phyloP scores from a whole-genome alignment of 352 stramenopile genomes.

The Pythium graminicola region DNA sequence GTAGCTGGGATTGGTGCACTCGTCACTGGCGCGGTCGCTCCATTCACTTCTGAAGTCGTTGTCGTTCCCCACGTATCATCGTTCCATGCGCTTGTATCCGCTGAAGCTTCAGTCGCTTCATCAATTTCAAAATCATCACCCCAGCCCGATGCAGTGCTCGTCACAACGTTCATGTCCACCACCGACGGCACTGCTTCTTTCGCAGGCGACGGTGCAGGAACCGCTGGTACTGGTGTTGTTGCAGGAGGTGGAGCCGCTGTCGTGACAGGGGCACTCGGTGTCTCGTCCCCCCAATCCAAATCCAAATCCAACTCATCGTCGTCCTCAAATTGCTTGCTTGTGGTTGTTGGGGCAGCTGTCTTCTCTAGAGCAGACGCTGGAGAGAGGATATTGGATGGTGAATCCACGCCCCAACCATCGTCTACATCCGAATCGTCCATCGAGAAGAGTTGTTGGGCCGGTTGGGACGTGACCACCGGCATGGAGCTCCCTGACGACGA shows the following conservation, averaged over 20 bases:
- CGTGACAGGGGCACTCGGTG: background rate
- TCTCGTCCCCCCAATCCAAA: too few species aligned
- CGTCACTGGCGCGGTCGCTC: background rate
- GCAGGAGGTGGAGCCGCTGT: background rate
- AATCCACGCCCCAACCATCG: constrained; percentile 70
- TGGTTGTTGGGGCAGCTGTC: background rate
- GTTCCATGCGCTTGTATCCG: constrained; percentile 16
- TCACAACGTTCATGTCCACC: background rate
- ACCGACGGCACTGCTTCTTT: background rate
- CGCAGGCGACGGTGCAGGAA: background rate
- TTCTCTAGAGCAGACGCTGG: constrained; percentile 10
- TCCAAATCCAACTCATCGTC: constrained; percentile 21
- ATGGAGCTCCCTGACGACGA: constrained; percentile 2
- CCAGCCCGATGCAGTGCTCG: background rate
- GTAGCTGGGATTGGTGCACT: background rate
- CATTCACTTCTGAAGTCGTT: background rate
- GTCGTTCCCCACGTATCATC: constrained; percentile 5
- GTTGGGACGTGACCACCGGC: constrained; percentile 8
- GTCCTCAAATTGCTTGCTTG: constrained; percentile 19
- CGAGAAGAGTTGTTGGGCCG: constrained; percentile 45
- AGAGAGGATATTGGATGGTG: constrained; percentile 52
- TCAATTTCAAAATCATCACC: constrained; percentile 16
- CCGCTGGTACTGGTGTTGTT: background rate
- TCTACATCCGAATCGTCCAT: constrained; percentile 72
- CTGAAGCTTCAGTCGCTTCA: constrained; percentile 14